phyloP scores from a whole-genome alignment of 441 rosid species.

The Euphorbia corollata region DNA sequence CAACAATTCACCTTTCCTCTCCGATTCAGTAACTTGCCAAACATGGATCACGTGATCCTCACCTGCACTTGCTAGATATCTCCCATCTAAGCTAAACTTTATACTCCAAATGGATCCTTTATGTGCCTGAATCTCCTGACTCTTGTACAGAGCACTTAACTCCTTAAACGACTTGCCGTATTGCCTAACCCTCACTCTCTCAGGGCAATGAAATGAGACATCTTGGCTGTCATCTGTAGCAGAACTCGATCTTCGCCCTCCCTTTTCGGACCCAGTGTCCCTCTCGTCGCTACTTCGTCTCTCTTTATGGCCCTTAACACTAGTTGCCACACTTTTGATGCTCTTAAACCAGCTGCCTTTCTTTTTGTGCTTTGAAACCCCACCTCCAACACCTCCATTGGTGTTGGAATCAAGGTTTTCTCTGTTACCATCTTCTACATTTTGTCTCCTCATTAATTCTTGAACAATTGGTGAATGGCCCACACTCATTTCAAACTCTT shows the following conservation, averaged over 20 bases:
- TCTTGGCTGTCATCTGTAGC: conserved; percentile 98
- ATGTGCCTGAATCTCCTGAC: conserved; percentile 74
- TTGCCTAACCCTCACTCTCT: conserved; percentile 51
- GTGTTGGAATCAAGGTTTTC: conserved; percentile 37
- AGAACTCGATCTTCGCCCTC: conserved; percentile 91
- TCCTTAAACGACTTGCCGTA: conserved; percentile 60
- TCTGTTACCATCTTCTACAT: conserved; percentile 62
- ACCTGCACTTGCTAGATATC: conserved; percentile 76
- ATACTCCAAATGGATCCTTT: conserved; percentile 71
- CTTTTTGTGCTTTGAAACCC: conserved; percentile 46
- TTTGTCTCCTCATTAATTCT: conserved; percentile 95
- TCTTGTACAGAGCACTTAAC: conserved; percentile 55
- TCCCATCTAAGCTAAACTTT: conserved; percentile 82
- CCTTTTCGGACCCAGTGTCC: conserved; percentile 86
- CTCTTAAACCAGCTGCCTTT: conserved; percentile 78
- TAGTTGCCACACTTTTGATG: conserved; percentile 63
- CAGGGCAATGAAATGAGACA: conserved; percentile 66
- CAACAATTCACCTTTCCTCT: conserved; percentile 58
- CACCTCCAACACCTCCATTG: conserved; percentile 33
- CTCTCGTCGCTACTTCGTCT: conserved; percentile 84
- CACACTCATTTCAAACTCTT: conserved; percentile 81
- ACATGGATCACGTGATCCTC: conserved; percentile 74
- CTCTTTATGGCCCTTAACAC: conserved; percentile 61
- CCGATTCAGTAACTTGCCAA: conserved; percentile 65
- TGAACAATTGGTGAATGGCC: conserved; percentile 96